Percentiles rank a stretch among this genome's conserved stretches.
Conservation (phyloP, 768 basidiomycete genomes). For the Roridomyces roridus region DNA sequence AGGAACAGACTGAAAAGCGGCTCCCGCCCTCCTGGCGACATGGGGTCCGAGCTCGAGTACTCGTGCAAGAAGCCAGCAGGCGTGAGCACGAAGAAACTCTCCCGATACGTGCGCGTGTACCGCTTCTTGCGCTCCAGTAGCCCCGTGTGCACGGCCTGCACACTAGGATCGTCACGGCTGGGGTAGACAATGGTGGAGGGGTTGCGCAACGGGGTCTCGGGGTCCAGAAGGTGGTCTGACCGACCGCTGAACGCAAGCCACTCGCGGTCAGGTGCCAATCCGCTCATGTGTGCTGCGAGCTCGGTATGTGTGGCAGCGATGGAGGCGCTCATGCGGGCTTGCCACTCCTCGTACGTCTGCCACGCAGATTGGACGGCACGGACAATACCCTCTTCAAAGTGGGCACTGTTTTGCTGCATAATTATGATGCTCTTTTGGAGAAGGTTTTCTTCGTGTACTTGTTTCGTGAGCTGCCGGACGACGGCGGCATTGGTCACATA, state of each 20-base stretch:
- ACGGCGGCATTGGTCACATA: conserved; percentile 78
- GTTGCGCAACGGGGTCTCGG: conserved; percentile 92
- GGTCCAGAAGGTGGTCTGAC: conserved; percentile 93
- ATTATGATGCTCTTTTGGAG: conserved; percentile 98
- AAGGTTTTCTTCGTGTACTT: conserved; percentile 97
- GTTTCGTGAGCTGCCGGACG: conserved; percentile 81
- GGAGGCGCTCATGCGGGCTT: conserved; percentile 74
- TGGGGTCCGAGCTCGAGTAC: conserved; percentile 79
- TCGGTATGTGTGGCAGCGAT: conserved; percentile 78
- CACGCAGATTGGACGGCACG: conserved; percentile 95
- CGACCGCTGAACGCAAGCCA: conserved; percentile 97
- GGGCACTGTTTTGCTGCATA: conserved; percentile 96
- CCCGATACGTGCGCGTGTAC: conserved; percentile 85
- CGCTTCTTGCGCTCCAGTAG: conserved; percentile 95
- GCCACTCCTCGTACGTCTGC: conserved; percentile 96
- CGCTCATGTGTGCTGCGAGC: conserved; percentile 76
- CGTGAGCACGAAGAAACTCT: conserved; percentile 91
- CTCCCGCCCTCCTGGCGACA: conserved; percentile 47
- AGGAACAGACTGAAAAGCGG: conserved; percentile 91
- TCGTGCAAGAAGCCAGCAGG: conserved; percentile 97
- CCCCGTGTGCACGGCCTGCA: conserved; percentile 87
- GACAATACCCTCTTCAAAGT: conserved; percentile 97
- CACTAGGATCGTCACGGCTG: conserved; percentile 86
- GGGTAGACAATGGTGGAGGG: conserved; percentile 83
- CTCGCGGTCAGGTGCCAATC: conserved; percentile 85